Evolutionary conservation across 106 monocot species (phyloP).

Genomic region (Phalaenopsis aphrodite): DNA sequence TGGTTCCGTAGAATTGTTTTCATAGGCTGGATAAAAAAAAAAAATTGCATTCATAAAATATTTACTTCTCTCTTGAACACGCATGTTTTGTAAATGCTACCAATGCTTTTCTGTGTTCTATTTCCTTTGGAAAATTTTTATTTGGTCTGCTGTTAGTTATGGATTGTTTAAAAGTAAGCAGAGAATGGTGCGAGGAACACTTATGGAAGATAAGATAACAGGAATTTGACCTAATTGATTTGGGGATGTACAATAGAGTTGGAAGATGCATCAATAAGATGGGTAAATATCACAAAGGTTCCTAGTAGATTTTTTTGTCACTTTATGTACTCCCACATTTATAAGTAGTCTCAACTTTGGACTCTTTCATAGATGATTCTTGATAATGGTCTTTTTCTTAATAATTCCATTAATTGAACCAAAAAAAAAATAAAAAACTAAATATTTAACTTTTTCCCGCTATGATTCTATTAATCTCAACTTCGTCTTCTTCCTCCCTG

Average conservation of each 20-base stretch:
- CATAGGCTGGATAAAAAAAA: too few relatives aligned
- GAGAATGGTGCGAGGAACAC: background rate
- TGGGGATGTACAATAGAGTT: background rate
- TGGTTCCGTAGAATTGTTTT: too few relatives aligned
- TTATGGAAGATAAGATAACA: background rate
- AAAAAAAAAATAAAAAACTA: too few relatives aligned
- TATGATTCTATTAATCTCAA: too few relatives aligned
- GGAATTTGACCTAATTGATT: background rate
- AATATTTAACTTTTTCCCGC: too few relatives aligned
- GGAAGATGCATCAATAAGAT: background rate
- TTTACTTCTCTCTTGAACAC: background rate
- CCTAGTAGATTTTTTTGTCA: too few relatives aligned
- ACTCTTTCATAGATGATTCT: too few relatives aligned
- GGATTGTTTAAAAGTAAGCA: background rate
- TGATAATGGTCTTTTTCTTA: too few relatives aligned
- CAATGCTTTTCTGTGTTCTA: background rate
- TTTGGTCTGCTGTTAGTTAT: background rate
- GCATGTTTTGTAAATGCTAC: background rate
- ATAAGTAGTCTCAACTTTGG: too few relatives aligned
- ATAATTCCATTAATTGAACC: too few relatives aligned
- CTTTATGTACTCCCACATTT: too few relatives aligned
- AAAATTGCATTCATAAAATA: background rate
- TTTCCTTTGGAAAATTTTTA: background rate
- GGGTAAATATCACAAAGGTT: background rate
- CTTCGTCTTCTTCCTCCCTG: too few relatives aligned